Conservation (phyloP, 768 basidiomycete species). For the Lactarius akahatsu region DNA sequence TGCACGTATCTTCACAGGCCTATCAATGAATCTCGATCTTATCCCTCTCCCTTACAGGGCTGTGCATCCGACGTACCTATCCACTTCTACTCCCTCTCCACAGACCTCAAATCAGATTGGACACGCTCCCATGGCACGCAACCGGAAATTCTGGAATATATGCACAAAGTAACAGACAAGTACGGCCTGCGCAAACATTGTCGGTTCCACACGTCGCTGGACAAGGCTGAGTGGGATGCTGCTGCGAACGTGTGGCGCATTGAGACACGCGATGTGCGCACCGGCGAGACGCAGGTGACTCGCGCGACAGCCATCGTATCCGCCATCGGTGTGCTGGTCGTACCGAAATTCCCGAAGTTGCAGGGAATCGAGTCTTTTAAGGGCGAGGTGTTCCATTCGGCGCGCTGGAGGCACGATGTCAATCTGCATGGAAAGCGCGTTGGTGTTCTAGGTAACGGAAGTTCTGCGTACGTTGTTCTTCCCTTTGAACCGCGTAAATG, state of each 20-base stretch:
- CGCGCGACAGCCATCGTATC: constrained; percentile 34
- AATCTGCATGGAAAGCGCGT: constrained; percentile 51
- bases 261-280: constrained; percentile 27
- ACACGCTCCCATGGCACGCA: constrained; percentile 29
- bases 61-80: constrained; percentile 32
- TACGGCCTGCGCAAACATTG: constrained; percentile 29
- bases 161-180: constrained; percentile 29
- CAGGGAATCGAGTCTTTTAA: constrained; percentile 41
- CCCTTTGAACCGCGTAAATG: not conserved
- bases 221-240: constrained; percentile 34
- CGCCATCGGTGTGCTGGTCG: constrained; percentile 34
- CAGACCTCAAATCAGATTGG: constrained; percentile 36
- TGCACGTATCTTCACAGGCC: constrained; percentile 8
- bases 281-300: constrained; percentile 18
- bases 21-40: not conserved
- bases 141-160: constrained; percentile 35
- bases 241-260: constrained; percentile 32
- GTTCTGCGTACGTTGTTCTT: constrained; percentile 44
- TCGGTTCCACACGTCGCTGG: constrained; percentile 33
- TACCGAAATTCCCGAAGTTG: constrained; percentile 33
- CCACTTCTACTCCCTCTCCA: constrained; percentile 33
- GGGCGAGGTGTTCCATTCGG: constrained; percentile 57
- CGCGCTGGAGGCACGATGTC: constrained; percentile 54
- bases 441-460: constrained; percentile 63
- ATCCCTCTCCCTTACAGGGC: constrained; percentile 24